Base-by-base conservation (phyloP, 176 grass and related monocot genomes). In the Tuctoria greenei region DNA sequence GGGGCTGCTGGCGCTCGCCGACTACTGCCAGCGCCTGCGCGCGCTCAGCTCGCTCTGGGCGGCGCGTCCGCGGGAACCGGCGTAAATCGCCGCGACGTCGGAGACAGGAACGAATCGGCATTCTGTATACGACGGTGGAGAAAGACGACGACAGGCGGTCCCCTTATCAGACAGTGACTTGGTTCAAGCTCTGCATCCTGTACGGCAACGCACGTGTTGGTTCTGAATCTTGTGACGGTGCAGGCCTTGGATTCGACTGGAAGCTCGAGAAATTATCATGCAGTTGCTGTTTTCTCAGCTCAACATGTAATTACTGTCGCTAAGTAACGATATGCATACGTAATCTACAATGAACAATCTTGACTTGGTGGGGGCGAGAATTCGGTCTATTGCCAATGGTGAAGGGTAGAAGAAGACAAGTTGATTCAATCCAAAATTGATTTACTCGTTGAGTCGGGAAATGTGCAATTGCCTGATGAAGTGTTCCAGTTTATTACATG, bases 21-120 rank as follows among this genome's bases (percentile, higher is more conserved):
- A 97, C 49, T 97, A 97, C 88, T 91, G 73, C 50, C 77, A 89
- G 31, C 83, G 93, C 0, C 90, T 97, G 20, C 87, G 86, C 10
- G 78, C 86, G 46, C 90, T 93, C 72, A 93, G 88, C 83, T 85
- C 86, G 15, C 80, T 93, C 64, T 97, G 93, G 88, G 88, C 83
- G 20, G 86, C 83, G 49, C 85, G 90, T 0, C 88, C 86, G 11
- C 66, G 70, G 11, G 90, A 97, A 66, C 74, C 83, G 5, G 83
- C 88, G 44, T 91, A 74, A 64, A 23, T 4, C 18, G 25, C 16
- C 23, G 40, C 24, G 35, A 23, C 0, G 26, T 64, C 35, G 17
- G 17, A 0, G 26, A 10, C 0, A 50, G 34, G 4, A 64, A 79
- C 0, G 31, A 49, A 20, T 5, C 43, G 23, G 42, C 66, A 37